These are phyloP conservation scores for Cyclocybe aegerita DNA, from an alignment of 768 basidiomycete species.

Conservation along the genomic window DNA sequence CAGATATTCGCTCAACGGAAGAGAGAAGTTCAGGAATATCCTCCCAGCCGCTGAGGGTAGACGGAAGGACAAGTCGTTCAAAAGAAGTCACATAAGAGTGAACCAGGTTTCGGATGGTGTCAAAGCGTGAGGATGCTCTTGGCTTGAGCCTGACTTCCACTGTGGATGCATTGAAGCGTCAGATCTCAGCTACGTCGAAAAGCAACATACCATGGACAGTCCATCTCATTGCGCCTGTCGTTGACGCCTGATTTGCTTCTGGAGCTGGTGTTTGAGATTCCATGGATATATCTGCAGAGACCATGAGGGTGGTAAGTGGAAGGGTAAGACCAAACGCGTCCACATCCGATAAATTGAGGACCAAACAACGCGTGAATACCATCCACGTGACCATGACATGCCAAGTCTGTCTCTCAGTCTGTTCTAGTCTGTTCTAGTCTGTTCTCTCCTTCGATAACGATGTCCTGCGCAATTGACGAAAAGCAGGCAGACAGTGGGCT, in stretches of 20 bases:
- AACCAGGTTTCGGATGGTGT: constrained; percentile 69
- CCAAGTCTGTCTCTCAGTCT: neutral
- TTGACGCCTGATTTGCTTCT: neutral
- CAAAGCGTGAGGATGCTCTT: constrained; percentile 70
- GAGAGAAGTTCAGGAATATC: constrained; percentile 66
- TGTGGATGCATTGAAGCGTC: constrained; percentile 24
- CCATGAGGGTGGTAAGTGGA: constrained; percentile 3
- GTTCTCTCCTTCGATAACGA: neutral
- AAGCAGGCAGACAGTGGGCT: constrained; percentile 19
- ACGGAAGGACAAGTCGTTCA: constrained; percentile 68
- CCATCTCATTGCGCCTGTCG: constrained; percentile 39
- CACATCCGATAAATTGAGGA: constrained; percentile 1
- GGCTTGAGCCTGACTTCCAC: constrained; percentile 83
- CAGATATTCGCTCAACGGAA: constrained; percentile 74
- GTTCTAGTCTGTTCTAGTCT: constrained; percentile 2
- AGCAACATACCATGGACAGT: constrained; percentile 58
- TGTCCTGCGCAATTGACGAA: constrained; percentile 4
- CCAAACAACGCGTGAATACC: constrained; percentile 55
- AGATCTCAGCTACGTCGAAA: neutral
- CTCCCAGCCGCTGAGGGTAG: constrained; percentile 77
- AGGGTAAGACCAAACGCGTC: constrained; percentile 6
- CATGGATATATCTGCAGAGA: neutral
- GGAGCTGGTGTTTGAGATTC: neutral
- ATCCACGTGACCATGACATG: constrained; percentile 30
- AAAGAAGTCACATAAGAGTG: constrained; percentile 55